phyloP scores from a whole-genome alignment of 306 rosid species.

The Hippophae rhamnoides region DNA sequence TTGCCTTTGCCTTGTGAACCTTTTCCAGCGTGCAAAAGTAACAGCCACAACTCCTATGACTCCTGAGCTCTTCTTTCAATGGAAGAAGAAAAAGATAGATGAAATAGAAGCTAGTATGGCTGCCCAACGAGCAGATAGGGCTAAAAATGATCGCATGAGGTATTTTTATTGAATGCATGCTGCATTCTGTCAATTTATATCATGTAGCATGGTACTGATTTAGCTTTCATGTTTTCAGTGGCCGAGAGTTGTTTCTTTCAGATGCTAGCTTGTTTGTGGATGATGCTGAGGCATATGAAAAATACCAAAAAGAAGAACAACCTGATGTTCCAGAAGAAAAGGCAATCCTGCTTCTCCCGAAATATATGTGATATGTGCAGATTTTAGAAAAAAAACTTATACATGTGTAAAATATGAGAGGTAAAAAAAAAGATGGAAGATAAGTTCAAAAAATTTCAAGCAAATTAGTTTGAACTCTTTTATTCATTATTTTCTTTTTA shows the following conservation, averaged over 20 bases:
- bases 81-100: conserved; percentile 79
- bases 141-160: conserved; percentile 97
- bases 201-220: neutral
- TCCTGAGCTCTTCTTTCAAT: conserved; percentile 66
- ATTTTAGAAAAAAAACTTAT: neutral
- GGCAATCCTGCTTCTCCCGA: conserved; percentile 28
- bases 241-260: conserved; percentile 75
- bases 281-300: conserved; percentile 87
- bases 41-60: conserved; percentile 72
- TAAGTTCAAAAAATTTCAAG: no score
- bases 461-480: no score
- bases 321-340: conserved; percentile 35
- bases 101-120: conserved; percentile 90
- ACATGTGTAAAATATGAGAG: no score
- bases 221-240: conserved; percentile 21
- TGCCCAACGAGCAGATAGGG: conserved; percentile 86
- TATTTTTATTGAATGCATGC: conserved; percentile 12
- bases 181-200: neutral
- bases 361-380: neutral
- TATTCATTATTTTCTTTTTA: no score
- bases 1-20: neutral
- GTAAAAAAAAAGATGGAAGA: no score
- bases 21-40: conserved; percentile 63
- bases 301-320: conserved; percentile 57
- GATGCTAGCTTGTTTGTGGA: conserved; percentile 96